Percentiles rank a stretch among this genome's conserved stretches.
Conservation (phyloP, 495 filamentous ascomycete genomes). For the Chaetomium fimeti region DNA sequence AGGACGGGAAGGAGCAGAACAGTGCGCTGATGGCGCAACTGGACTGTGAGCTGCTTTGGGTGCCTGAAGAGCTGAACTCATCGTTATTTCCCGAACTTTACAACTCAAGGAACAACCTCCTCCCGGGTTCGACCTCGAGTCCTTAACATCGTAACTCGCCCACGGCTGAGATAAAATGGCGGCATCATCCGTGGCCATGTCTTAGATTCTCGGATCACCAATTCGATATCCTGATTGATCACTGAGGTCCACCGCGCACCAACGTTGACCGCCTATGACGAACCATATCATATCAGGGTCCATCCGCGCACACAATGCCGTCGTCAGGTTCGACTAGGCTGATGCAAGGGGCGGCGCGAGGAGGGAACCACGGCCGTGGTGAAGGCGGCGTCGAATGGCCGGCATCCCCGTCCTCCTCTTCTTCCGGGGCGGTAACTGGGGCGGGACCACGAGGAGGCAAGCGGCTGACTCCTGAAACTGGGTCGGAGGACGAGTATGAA, state of each 20-base stretch:
- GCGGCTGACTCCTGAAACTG: constrained; percentile 29
- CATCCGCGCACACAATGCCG: background rate
- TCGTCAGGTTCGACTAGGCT: background rate
- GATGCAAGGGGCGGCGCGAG: background rate
- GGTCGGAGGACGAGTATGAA: constrained; percentile 24
- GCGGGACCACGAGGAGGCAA: constrained; percentile 1
- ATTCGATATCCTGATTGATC: background rate
- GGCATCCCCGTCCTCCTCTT: constrained; percentile 22
- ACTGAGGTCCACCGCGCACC: background rate
- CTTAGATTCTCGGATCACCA: too few species aligned
- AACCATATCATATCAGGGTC: too few species aligned
- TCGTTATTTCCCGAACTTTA: background rate
- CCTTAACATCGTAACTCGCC: background rate
- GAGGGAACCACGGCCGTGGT: background rate
- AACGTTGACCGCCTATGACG: background rate
- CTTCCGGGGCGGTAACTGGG: background rate
- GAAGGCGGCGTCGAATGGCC: background rate
- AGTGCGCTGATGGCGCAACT: background rate
- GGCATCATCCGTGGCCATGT: background rate
- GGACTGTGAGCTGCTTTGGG: background rate
- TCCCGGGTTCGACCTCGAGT: background rate
- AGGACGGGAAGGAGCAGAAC: background rate
- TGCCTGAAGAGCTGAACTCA: background rate
- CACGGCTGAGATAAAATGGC: background rate
- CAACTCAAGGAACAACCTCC: background rate